Base-by-base conservation (phyloP, 1,284 basidiomycete genomes). In the Taiwanofungus camphoratus region DNA sequence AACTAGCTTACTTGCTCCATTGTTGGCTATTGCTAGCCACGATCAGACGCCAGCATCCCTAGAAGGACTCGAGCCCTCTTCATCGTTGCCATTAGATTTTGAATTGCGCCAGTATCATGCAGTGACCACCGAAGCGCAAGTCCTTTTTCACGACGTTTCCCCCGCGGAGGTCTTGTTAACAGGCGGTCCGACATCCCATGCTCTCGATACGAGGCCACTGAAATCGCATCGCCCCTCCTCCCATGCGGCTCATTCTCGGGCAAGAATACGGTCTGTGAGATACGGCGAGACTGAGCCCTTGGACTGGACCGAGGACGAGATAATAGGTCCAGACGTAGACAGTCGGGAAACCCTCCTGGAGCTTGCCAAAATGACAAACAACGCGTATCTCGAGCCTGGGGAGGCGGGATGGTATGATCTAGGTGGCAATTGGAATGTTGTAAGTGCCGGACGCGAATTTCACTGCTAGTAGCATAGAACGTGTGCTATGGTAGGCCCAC, bases 361-460 rank as follows among this genome's bases (percentile, higher is more conserved):
- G 21, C 74, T 99, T 30, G 95, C 93, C 16, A 96, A 92, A 74
- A 97, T 99, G 90, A 80, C 91, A 21, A 87, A 82, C 53, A 91
- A 96, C 59, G 93, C 96, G 24, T 98, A 97, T 65, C 64, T 84
- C 5, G 60, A 69, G 6, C 76, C 74, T 0, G 70, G 71, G 13
- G 78, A 82, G 43, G 52, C 64, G 2, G 77, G 67, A 6, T 97
- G 93, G 93, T 94, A 89, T 62, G 80, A 88, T 32, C 60, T 92
- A 18, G 73, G 67, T 3, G 69, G 68, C 0, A 60, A 72, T 5
- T 93, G 83, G 84, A 80, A 77, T 55, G 62, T 62, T 16, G 85
- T 88, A 53, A 61, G 74, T 66, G 11, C 12, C n/a, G n/a, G n/a
- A n/a, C n/a, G n/a, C n/a, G n/a, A n/a, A n/a, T n/a, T n/a, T n/a